Conservation (phyloP, 1,284 basidiomycete species). For the Moniliella sp. region DNA sequence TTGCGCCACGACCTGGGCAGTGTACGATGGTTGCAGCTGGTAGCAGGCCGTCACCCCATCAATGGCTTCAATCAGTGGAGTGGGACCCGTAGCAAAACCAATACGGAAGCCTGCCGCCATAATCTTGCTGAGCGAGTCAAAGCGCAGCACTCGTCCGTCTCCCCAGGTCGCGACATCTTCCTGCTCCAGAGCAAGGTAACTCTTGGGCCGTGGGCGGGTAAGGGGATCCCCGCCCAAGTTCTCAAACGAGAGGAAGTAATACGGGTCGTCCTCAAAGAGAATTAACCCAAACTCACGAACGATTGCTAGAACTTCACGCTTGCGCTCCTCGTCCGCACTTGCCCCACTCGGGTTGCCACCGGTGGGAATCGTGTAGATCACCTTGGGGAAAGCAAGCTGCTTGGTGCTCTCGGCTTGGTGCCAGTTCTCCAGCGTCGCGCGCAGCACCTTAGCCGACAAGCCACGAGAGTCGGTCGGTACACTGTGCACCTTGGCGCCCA, state of each 20-base stretch:
- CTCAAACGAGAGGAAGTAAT: conserved; percentile 23
- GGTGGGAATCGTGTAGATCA: conserved; percentile 53
- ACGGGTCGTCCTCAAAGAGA: conserved; percentile 54
- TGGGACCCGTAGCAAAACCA: conserved; percentile 64
- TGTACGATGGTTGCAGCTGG: conserved; percentile 49
- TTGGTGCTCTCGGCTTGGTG: conserved; percentile 41
- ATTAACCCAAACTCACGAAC: conserved; percentile 56
- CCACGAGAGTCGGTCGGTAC: conserved; percentile 59
- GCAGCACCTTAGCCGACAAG: conserved; percentile 46
- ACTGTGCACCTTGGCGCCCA: too few relatives aligned
- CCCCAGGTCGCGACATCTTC: conserved; percentile 15
- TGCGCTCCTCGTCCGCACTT: conserved; percentile 41
- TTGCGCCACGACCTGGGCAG: conserved; percentile 55
- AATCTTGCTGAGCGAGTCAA: conserved; percentile 44
- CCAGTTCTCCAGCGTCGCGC: conserved; percentile 53
- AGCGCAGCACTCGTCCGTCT: conserved; percentile 26
- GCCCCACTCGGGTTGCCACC: conserved; percentile 32
- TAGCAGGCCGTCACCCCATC: conserved; percentile 47
- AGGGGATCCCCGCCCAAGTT: conserved; percentile 10
- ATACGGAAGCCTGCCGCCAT: conserved; percentile 36
- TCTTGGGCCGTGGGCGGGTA: conserved; percentile 9
- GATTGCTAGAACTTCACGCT: conserved; percentile 54
- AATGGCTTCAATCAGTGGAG: conserved; percentile 50
- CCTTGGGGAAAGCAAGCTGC: conserved; percentile 46
- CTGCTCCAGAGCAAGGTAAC: conserved; percentile 25